A percentile compares a stretch with the other conserved stretches of the same genome.
Evolutionary conservation across 768 basidiomycete genomes (phyloP).

Genomic region (Gautieria morchelliformis): DNA sequence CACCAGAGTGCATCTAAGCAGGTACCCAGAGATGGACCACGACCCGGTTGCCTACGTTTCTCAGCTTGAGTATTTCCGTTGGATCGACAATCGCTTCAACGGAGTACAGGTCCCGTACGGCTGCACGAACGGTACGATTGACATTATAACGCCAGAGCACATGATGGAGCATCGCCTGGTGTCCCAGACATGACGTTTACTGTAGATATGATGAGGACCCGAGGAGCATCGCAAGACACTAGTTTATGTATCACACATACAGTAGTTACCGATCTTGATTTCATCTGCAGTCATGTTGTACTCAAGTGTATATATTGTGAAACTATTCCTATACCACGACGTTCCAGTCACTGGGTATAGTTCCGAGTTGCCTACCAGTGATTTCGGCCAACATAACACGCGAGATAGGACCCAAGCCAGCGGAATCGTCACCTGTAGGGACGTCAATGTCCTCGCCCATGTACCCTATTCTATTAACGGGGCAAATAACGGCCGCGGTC

Average conservation of each 20-base stretch:
- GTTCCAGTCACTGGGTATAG: constrained; percentile 73
- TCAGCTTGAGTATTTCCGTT: constrained; percentile 3
- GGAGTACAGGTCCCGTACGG: neutral
- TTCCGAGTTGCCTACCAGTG: constrained; percentile 63
- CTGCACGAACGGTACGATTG: neutral
- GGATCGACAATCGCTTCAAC: constrained; percentile 5
- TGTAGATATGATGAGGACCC: too few relatives aligned
- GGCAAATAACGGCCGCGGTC: constrained; percentile 44
- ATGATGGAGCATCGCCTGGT: too few relatives aligned
- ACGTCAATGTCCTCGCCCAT: constrained; percentile 42
- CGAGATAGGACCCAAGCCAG: constrained; percentile 65
- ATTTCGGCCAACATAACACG: constrained; percentile 40
- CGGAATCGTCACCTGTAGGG: constrained; percentile 43
- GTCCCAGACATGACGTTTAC: too few relatives aligned
- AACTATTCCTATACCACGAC: constrained; percentile 33
- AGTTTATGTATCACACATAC: too few relatives aligned
- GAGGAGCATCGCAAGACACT: too few relatives aligned
- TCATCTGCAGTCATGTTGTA: too few relatives aligned
- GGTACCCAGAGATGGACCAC: constrained; percentile 2
- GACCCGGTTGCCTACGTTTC: neutral
- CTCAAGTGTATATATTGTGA: too few relatives aligned
- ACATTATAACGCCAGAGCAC: neutral
- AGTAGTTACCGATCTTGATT: too few relatives aligned
- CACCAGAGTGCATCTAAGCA: neutral
- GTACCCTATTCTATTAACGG: constrained; percentile 50